Evolutionary conservation across 768 basidiomycete species (phyloP), one percentile per base, ranked within the genome.

Genomic region (Naganishia vaughanmartiniae): DNA sequence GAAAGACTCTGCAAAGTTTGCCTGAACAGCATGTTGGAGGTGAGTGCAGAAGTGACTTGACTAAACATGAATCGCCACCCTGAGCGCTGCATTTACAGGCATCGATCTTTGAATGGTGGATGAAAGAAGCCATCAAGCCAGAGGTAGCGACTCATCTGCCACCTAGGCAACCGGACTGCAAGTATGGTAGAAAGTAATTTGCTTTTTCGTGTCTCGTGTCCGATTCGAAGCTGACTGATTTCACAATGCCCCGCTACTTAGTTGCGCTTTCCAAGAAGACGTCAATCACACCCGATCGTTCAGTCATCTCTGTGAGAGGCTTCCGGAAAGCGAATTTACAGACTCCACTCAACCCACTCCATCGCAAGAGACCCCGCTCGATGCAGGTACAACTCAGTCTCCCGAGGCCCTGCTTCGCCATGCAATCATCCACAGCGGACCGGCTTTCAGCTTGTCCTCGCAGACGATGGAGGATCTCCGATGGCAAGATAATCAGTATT

Each of bases 91-190:
- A 26, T 2, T 17, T 21, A 26, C 31, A 71, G 70, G 70, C 71
- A 12, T 66, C 66, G 15, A 46, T 72, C 10, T 67, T 58, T 48
- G 71, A 72, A 53, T 72, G 71, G 71, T 72, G 71, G 71, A 72
- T 72, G 71, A 39, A 66, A 48, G 56, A 72, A 33, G 31, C 34
- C 21, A 28, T 33, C 9, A 72, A 63, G 31, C 60, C 53, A 33
- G 56, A 55, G 21, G 42, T 68, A 11, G 58, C 53, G 33, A n/a
- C 21, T 9, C 63, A 36, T 4, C 57, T 72, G n/a, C 71, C 71
- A 17, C 48, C 66, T 19, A 39, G 66, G 67, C 51, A 67, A 55
- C 31, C 24, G 34, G 57, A 60, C 21, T 72, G 71, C 57, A 67
- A 68, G 33, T 55, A 54, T 60, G 71, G 71, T 4, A 34, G 71